Conservation (phyloP, 495 filamentous ascomycete species). For the Lasiosphaeriaceae sp. region DNA sequence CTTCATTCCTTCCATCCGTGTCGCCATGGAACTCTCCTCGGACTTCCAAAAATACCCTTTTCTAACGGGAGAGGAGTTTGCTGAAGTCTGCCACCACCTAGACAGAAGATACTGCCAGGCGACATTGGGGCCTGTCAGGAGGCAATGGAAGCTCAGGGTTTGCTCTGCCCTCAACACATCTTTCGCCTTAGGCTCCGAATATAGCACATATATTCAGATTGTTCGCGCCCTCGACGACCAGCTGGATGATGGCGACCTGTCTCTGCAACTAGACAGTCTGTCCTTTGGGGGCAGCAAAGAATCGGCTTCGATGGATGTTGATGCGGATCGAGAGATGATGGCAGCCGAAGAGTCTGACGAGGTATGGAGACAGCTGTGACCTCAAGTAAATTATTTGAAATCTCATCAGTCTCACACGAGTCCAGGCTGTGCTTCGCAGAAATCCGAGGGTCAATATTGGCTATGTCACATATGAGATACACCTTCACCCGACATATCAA, state of each 20-base stretch:
- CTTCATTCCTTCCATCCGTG: no score
- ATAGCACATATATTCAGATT: conserved; percentile 46
- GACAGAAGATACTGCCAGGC: conserved; percentile 50
- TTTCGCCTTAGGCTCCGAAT: conserved; percentile 27
- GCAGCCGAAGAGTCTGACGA: conserved; percentile 47
- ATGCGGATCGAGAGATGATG: conserved; percentile 27
- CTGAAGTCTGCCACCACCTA: conserved; percentile 56
- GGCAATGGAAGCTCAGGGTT: conserved; percentile 38
- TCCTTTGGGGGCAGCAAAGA: conserved; percentile 22
- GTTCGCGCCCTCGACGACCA: conserved; percentile 39
- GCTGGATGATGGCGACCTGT: conserved; percentile 39
- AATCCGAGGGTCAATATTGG: conserved; percentile 19
- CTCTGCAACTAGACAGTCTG: conserved; percentile 34
- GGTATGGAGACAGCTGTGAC: conserved; percentile 13
- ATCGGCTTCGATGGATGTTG: not conserved
- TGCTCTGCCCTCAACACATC: conserved; percentile 31
- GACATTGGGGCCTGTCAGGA: conserved; percentile 43
- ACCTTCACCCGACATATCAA: conserved; percentile 54
- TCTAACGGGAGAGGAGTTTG: conserved; percentile 56
- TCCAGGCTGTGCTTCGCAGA: conserved; percentile 9
- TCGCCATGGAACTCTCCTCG: conserved; percentile 15
- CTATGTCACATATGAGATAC: conserved; percentile 60
- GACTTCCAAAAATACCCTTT: conserved; percentile 49
- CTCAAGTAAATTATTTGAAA: not conserved
- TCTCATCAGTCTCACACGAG: conserved; percentile 5